phyloP scores from a whole-genome alignment of 179 eudicot species.

The Patellifolia procumbens region DNA sequence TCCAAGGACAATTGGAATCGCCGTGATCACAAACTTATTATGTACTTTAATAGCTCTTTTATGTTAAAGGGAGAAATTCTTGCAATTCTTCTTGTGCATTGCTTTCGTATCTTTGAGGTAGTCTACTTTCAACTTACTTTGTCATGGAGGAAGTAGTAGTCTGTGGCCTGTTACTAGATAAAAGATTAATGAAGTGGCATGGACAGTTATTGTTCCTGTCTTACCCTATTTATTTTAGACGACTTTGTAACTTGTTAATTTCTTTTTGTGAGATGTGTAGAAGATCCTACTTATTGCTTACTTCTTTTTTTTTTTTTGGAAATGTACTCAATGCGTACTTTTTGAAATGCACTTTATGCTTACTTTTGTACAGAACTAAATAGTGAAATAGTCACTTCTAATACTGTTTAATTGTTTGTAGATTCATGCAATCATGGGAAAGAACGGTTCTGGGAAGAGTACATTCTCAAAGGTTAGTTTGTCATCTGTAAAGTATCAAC shows the following conservation, averaged over 20 bases:
- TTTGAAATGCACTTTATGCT: too few relatives aligned
- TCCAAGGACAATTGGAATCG: background rate
- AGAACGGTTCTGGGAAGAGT: slow-evolving; percentile 99
- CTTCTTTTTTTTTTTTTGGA: too few relatives aligned
- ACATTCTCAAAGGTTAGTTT: slow-evolving; percentile 82
- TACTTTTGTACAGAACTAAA: background rate
- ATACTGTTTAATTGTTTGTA: slow-evolving; percentile 29
- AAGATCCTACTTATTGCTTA: background rate
- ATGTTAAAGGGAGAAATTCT: background rate
- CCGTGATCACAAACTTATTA: background rate
- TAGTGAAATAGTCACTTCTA: slow-evolving; percentile 1
- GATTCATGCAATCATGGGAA: slow-evolving; percentile 97
- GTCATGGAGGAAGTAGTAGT: background rate
- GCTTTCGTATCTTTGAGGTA: background rate
- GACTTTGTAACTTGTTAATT: background rate
- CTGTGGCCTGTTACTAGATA: background rate
- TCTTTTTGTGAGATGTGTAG: background rate
- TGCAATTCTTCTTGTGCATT: background rate
- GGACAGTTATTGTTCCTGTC: background rate
- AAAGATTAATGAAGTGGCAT: background rate
- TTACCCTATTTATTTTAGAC: background rate
- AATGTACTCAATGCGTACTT: too few relatives aligned
- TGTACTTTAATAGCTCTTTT: background rate
- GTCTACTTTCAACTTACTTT: background rate
- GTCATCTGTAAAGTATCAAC: slow-evolving; percentile 2